Base-by-base conservation (phyloP, 306 rosid genomes). In the Fragaria nilgerrensis region DNA sequence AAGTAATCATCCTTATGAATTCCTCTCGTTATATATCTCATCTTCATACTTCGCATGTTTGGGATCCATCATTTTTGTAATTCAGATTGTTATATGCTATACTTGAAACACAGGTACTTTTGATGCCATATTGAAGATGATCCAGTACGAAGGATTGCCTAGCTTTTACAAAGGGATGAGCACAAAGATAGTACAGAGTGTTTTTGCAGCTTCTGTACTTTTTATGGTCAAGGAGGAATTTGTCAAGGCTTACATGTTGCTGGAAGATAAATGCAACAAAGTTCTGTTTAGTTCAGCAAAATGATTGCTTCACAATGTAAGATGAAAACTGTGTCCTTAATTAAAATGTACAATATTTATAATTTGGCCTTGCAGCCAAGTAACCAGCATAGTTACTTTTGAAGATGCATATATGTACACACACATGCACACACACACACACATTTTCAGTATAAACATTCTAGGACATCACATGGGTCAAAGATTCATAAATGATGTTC, bases 161-260 rank as follows among this genome's bases (percentile, higher is more conserved):
- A 87, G 90, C 39, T 90, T 92, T 85, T 92, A 90, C 78, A 87
- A 87, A 82, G 97, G 97, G 47, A 92, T 92, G 97, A 88, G 96
- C 82, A 92, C 93, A 61, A 92, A 92, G 85, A 92, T 90, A 52
- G 93, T 87, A 13, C 97, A 92, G 70, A 90, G 97, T 80, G 97
- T 90, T 78, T 92, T 92, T 84, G 97, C 93, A 8, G 95, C 97
- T 71, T 92, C 95, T 74, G 88, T 92, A 76, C 86, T 92, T 37
- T 92, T 92, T 83, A 90, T 92, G 96, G 65, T 90, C 49, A 90
- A 92, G 84, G 97, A 92, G 85, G 96, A 92, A 76, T 88, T 92
- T 75, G 86, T 92, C 64, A 90, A 90, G 89, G 87, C 76, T 78
- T 88, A 85, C 81, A 81, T 50, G 78, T 68, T 75, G 52, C 53